Evolutionary conservation across 352 stramenopile species (phyloP).

Genomic region (Globisporangium cylindrosporum): DNA sequence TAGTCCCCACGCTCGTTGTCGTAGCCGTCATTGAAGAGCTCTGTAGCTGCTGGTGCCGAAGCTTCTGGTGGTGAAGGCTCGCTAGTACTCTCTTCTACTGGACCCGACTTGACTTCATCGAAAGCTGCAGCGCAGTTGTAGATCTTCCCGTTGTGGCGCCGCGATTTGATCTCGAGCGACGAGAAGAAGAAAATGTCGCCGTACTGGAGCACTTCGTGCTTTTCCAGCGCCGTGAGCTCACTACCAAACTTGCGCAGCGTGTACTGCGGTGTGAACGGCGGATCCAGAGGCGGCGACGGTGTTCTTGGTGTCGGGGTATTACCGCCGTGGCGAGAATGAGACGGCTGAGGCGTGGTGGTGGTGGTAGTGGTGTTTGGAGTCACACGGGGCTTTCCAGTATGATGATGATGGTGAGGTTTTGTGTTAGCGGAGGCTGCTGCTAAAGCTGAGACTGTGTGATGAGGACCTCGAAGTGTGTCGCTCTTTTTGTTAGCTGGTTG

Average conservation of each 20-base stretch:
- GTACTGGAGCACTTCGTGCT: slow-evolving; percentile 48
- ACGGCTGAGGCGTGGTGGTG: background rate
- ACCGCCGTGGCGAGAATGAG: background rate
- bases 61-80: background rate
- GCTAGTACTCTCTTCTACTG: background rate
- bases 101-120: too few species aligned
- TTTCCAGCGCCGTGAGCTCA: slow-evolving; percentile 51
- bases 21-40: slow-evolving; percentile 90
- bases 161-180: slow-evolving; percentile 30
- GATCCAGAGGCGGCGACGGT: slow-evolving; percentile 19
- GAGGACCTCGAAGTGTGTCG: slow-evolving; percentile 7
- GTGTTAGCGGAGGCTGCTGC: background rate
- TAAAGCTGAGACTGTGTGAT: background rate
- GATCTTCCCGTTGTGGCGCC: slow-evolving; percentile 31
- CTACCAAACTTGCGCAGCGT: slow-evolving; percentile 4
- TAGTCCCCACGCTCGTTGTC: slow-evolving; percentile 98
- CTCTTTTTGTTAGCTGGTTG: slow-evolving; percentile 3
- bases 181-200: slow-evolving; percentile 53
- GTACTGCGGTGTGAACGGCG: slow-evolving; percentile 28
- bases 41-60: background rate
- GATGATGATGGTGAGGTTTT: background rate
- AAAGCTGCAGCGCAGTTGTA: slow-evolving; percentile 13
- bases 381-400: slow-evolving; percentile 21
- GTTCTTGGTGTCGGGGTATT: background rate
- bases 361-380: slow-evolving; percentile 10